Conservation (phyloP, 768 basidiomycete genomes). For the Phallus indusiatus region DNA sequence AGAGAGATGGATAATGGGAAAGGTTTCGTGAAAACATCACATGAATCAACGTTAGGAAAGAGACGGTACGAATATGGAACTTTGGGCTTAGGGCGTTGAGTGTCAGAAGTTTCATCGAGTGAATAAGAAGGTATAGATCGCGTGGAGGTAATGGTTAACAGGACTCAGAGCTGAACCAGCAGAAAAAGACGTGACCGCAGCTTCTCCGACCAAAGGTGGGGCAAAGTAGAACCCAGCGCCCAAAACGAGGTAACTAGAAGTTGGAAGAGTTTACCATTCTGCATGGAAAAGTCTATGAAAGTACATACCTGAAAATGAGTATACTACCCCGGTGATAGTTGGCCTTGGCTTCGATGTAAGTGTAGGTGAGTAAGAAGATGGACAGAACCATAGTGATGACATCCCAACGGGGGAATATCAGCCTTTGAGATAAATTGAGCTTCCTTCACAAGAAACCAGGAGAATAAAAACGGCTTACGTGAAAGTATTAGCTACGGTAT, state of each 20-base stretch:
- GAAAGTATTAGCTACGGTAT: slow-evolving; percentile 82
- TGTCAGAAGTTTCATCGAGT: not conserved
- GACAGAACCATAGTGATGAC: slow-evolving; percentile 90
- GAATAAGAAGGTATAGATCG: slow-evolving; percentile 1
- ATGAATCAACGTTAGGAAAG: too few relatives aligned
- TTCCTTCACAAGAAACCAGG: not conserved
- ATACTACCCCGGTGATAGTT: slow-evolving; percentile 98
- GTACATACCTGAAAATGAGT: slow-evolving; percentile 75
- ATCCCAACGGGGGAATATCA: slow-evolving; percentile 99
- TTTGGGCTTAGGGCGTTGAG: too few relatives aligned
- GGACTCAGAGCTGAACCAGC: not conserved
- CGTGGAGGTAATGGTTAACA: not conserved
- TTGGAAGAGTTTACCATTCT: not conserved
- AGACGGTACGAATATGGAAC: too few relatives aligned
- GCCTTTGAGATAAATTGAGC: slow-evolving; percentile 33
- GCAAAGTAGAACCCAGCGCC: slow-evolving; percentile 89
- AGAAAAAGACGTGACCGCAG: not conserved
- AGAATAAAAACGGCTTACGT: slow-evolving; percentile 41
- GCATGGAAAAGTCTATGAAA: not conserved
- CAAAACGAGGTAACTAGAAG: slow-evolving; percentile 78
- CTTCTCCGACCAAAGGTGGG: slow-evolving; percentile 30
- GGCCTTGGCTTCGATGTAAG: slow-evolving; percentile 97
- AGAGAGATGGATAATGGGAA: too few relatives aligned
- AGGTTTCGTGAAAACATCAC: too few relatives aligned
- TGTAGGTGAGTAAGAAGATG: slow-evolving; percentile 97